phyloP scores from a whole-genome alignment of 148 eudicot genomes.

The Cornus suecica region DNA sequence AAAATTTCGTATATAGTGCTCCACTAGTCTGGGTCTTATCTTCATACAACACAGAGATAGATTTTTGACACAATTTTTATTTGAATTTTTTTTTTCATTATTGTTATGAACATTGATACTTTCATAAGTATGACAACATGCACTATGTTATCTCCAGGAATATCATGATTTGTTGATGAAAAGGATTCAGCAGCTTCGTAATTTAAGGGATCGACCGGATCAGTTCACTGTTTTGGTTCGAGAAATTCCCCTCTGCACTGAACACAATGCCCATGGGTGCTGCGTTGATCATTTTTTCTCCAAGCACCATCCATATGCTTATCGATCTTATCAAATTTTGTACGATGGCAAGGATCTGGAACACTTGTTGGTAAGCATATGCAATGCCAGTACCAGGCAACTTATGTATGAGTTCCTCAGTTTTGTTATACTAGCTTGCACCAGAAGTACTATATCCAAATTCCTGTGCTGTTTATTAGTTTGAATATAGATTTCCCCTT shows the following conservation, averaged over 20 bases:
- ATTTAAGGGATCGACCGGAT: conserved; percentile 60
- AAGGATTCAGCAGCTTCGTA: conserved; percentile 59
- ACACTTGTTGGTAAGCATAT: conserved; percentile 47
- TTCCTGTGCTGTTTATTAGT: background rate
- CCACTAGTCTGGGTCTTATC: too few species aligned
- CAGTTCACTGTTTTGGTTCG: conserved; percentile 82
- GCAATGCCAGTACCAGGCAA: background rate
- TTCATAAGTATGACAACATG: conserved; percentile 26
- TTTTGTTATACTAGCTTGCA: background rate
- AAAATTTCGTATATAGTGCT: too few species aligned
- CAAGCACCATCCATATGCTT: conserved; percentile 57
- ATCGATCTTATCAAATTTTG: conserved; percentile 69
- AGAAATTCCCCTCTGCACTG: conserved; percentile 73
- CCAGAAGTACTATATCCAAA: background rate
- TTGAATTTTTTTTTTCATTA: background rate
- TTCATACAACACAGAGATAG: too few species aligned
- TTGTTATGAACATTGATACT: conserved; percentile 14
- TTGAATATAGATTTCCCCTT: background rate
- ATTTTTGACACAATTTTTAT: background rate
- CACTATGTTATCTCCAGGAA: conserved; percentile 54
- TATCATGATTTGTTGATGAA: conserved; percentile 47
- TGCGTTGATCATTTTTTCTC: conserved; percentile 75
- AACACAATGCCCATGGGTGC: conserved; percentile 60
- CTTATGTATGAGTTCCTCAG: background rate
- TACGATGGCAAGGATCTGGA: conserved; percentile 67